Percentiles rank a stretch among this genome's conserved stretches.
These are phyloP conservation scores for Inonotus hispidus DNA, from an alignment of 1,284 basidiomycete species.

Conservation along the genomic window DNA sequence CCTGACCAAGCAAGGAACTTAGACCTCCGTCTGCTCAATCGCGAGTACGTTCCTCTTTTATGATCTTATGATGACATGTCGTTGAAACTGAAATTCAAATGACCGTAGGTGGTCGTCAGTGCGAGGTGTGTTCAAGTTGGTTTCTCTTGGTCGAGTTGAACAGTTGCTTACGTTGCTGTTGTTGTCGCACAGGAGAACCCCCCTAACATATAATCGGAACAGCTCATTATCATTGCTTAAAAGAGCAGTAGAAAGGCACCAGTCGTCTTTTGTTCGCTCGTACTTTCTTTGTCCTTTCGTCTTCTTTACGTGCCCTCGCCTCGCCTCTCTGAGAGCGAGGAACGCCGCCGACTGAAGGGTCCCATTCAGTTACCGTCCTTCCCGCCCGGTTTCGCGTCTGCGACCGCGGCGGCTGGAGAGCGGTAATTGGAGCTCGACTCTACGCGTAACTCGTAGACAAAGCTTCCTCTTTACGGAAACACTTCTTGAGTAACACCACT, in stretches of 20 bases:
- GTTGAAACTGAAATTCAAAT: slow-evolving; percentile 17
- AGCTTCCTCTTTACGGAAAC: neutral
- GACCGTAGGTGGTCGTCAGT: slow-evolving; percentile 70
- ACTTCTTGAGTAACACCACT: slow-evolving; percentile 17
- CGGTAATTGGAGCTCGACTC: slow-evolving; percentile 33
- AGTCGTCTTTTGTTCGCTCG: slow-evolving; percentile 4
- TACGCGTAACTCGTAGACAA: neutral
- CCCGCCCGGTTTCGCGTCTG: slow-evolving; percentile 53
- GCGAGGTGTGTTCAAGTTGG: slow-evolving; percentile 46
- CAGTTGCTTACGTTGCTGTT: neutral
- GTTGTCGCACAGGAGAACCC: slow-evolving; percentile 57
- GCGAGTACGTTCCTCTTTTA: slow-evolving; percentile 49
- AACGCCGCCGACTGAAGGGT: slow-evolving; percentile 52
- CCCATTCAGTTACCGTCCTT: slow-evolving; percentile 50
- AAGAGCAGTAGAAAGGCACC: slow-evolving; percentile 13
- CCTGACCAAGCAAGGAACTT: slow-evolving; percentile 68
- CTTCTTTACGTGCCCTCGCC: slow-evolving; percentile 32
- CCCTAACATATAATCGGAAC: slow-evolving; percentile 48
- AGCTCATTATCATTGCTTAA: slow-evolving; percentile 18
- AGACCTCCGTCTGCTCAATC: slow-evolving; percentile 78
- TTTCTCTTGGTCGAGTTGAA: slow-evolving; percentile 12
- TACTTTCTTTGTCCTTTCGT: neutral
- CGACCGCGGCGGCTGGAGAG: slow-evolving; percentile 70
- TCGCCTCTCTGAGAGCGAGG: slow-evolving; percentile 68
- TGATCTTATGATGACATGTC: slow-evolving; percentile 21